phyloP scores from a whole-genome alignment of 345 rosid species.

The Aethionema arabicum region DNA sequence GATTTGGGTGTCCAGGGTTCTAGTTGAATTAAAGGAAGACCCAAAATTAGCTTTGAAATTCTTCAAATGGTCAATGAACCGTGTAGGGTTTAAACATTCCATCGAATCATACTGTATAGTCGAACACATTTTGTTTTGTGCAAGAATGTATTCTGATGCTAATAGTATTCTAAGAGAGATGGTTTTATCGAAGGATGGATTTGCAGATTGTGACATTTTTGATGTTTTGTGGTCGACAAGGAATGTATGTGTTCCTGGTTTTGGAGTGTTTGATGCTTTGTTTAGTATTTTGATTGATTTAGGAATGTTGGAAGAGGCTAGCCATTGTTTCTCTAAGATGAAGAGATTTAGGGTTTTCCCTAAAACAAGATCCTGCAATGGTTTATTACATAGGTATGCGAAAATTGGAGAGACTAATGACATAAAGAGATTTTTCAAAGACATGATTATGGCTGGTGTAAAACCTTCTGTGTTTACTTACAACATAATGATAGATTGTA shows the following conservation, averaged over 20 bases:
- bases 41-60: constrained; percentile 58
- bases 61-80: constrained; percentile 58
- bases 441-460: constrained; percentile 54
- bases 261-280: constrained; percentile 75
- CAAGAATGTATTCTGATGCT: constrained; percentile 60
- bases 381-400: constrained; percentile 50
- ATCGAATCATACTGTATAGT: constrained; percentile 51
- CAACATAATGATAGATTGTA: constrained; percentile 63
- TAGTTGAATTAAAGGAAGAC: constrained; percentile 48
- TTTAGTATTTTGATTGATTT: constrained; percentile 63
- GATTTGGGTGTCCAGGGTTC: constrained; percentile 51
- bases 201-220: constrained; percentile 48
- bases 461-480: constrained; percentile 55
- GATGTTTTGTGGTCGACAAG: constrained; percentile 67
- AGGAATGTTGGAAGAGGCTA: constrained; percentile 63
- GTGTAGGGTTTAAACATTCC: constrained; percentile 43
- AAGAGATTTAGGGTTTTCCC: constrained; percentile 57
- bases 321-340: constrained; percentile 53
- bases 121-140: constrained; percentile 55
- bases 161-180: constrained; percentile 48
- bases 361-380: constrained; percentile 64
- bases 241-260: constrained; percentile 53
- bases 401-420: constrained; percentile 40
- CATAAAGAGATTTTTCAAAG: constrained; percentile 45
- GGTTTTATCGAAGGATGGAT: constrained; percentile 31